Evolutionary conservation across 1,284 basidiomycete species (phyloP).

Genomic region (Cutaneotrichosporon curvatum): DNA sequence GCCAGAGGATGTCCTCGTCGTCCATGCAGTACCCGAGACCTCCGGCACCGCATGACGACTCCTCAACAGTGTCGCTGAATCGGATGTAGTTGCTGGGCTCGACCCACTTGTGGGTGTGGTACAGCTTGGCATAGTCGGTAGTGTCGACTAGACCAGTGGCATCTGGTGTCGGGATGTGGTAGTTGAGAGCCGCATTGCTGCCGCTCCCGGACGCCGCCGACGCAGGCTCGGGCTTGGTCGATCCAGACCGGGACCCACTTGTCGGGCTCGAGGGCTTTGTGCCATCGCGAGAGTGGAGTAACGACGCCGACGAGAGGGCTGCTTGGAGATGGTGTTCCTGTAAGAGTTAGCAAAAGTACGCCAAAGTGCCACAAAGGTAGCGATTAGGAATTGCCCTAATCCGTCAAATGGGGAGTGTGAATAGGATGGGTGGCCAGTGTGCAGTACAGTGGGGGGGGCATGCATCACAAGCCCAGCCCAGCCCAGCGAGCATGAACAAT

Average conservation of each 20-base stretch:
- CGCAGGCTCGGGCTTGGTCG: slow-evolving; percentile 17
- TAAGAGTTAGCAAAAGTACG: slow-evolving; percentile 47
- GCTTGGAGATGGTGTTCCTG: slow-evolving; percentile 92
- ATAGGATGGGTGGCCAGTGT: too few species aligned
- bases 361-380: slow-evolving; percentile 11
- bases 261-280: slow-evolving; percentile 25
- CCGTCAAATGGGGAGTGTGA: too few species aligned
- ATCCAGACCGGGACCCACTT: slow-evolving; percentile 15
- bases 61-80: slow-evolving; percentile 83
- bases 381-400: not conserved
- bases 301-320: slow-evolving; percentile 42
- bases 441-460: too few species aligned
- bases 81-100: slow-evolving; percentile 75
- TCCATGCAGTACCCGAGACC: slow-evolving; percentile 76
- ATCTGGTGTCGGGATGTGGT: slow-evolving; percentile 87
- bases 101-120: slow-evolving; percentile 61
- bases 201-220: slow-evolving; percentile 4
- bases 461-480: too few species aligned
- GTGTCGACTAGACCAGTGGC: slow-evolving; percentile 72
- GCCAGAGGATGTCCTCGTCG: slow-evolving; percentile 91
- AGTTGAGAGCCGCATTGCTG: slow-evolving; percentile 46
- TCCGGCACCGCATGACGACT: slow-evolving; percentile 48
- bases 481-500: too few species aligned
- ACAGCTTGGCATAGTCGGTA: slow-evolving; percentile 57
- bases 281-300: slow-evolving; percentile 37